These are phyloP conservation scores for Termitomyces sp. DNA, from an alignment of 768 basidiomycete species.

Conservation along the genomic window DNA sequence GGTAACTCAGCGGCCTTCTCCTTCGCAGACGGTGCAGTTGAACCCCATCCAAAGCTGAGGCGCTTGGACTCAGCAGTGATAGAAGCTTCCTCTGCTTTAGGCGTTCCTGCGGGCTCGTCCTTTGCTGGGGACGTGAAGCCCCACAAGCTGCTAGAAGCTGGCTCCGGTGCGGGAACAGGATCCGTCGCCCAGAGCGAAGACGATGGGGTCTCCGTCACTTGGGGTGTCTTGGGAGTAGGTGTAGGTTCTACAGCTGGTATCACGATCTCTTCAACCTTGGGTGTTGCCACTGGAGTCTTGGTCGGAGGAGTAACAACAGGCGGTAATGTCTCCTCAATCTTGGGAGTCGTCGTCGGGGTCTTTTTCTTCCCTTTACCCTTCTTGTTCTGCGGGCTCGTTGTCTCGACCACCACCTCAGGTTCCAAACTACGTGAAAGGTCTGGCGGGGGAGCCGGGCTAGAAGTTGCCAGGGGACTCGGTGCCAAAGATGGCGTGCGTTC, in stretches of 20 bases:
- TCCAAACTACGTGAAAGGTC: slow-evolving; percentile 22
- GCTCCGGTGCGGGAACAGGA: slow-evolving; percentile 9
- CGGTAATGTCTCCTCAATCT: slow-evolving; percentile 9
- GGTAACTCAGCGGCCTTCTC: not conserved
- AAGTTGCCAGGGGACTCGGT: slow-evolving; percentile 11
- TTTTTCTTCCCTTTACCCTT: slow-evolving; percentile 29
- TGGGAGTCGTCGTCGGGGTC: slow-evolving; percentile 19
- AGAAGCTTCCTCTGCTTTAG: slow-evolving; percentile 16
- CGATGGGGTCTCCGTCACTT: slow-evolving; percentile 40
- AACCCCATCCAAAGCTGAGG: slow-evolving; percentile 6
- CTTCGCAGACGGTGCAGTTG: slow-evolving; percentile 12
- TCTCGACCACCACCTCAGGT: slow-evolving; percentile 10
- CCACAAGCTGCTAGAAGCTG: slow-evolving; percentile 6
- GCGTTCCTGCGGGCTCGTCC: slow-evolving; percentile 15
- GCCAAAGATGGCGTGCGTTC: slow-evolving; percentile 15
- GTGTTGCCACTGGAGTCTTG: slow-evolving; percentile 14
- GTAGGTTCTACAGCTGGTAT: slow-evolving; percentile 15
- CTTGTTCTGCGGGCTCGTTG: slow-evolving; percentile 6
- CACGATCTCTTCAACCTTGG: slow-evolving; percentile 4
- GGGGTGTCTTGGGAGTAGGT: slow-evolving; percentile 19
- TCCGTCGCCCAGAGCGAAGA: slow-evolving; percentile 46
- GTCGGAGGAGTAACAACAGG: slow-evolving; percentile 18
- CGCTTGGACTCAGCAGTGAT: slow-evolving; percentile 9
- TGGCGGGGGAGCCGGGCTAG: slow-evolving; percentile 15
- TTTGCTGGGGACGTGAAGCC: slow-evolving; percentile 10